Evolutionary conservation across 2,329 filamentous ascomycete genomes (phyloP).

Genomic region (Calonectria pauciramosa): DNA sequence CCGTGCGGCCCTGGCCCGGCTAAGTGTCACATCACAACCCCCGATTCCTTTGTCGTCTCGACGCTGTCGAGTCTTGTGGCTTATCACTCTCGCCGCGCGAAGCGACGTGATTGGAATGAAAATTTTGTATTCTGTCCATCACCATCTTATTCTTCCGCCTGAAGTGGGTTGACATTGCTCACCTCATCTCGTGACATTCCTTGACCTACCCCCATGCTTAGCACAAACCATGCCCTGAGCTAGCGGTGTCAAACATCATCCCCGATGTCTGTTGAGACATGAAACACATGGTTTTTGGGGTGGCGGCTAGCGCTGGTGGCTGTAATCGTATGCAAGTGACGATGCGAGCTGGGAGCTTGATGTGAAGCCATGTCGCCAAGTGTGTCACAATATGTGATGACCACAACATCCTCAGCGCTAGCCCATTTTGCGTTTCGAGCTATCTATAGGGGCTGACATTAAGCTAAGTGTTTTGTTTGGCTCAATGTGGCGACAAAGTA

Average conservation of each 20-base stretch:
- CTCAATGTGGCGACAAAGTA: neutral
- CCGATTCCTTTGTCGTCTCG: slow-evolving; percentile 7
- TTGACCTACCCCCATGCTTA: neutral
- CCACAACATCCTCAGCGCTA: neutral
- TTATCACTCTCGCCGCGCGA: slow-evolving; percentile 12
- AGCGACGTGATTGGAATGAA: slow-evolving; percentile 5
- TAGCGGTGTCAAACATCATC: neutral
- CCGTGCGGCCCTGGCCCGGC: slow-evolving; percentile 6
- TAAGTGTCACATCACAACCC: slow-evolving; percentile 14
- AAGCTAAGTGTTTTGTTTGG: neutral
- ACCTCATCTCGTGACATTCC: neutral
- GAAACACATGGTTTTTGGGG: neutral
- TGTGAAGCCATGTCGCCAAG: neutral
- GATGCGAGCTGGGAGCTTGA: neutral
- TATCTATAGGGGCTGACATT: no score
- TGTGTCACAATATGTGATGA: slow-evolving; percentile 6
- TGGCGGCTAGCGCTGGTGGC: slow-evolving; percentile 1
- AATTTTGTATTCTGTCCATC: neutral
- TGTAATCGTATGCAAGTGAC: slow-evolving; percentile 9
- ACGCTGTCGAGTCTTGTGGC: neutral
- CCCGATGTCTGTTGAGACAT: neutral
- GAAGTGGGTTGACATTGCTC: slow-evolving; percentile 9
- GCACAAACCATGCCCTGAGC: neutral
- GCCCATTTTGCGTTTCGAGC: neutral
- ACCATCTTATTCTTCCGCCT: slow-evolving; percentile 7